These are phyloP conservation scores for Geotrichum restrictum DNA, from an alignment of 1,139 yeast species.

Conservation along the genomic window DNA sequence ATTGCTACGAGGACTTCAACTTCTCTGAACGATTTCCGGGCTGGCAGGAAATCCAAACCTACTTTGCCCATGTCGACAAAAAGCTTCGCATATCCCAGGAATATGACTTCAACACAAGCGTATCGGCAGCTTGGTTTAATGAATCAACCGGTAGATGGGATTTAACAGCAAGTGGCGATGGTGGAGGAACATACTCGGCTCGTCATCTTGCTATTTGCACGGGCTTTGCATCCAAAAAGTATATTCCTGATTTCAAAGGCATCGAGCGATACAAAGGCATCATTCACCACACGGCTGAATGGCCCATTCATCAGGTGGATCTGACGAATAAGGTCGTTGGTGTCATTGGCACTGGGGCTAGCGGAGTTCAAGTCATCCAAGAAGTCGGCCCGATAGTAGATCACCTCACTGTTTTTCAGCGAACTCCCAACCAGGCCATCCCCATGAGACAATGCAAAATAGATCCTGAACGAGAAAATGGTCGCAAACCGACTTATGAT, in stretches of 20 bases:
- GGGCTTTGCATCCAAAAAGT: slow-evolving; percentile 34
- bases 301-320: slow-evolving; percentile 43
- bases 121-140: slow-evolving; percentile 38
- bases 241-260: slow-evolving; percentile 33
- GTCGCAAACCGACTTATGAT: slow-evolving; percentile 21
- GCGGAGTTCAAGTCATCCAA: slow-evolving; percentile 46
- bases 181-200: slow-evolving; percentile 27
- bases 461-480: slow-evolving; percentile 18
- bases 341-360: slow-evolving; percentile 48
- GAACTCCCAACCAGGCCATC: slow-evolving; percentile 32
- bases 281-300: slow-evolving; percentile 49
- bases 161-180: slow-evolving; percentile 29
- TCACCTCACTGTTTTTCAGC: slow-evolving; percentile 31
- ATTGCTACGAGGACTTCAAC: slow-evolving; percentile 47
- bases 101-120: slow-evolving; percentile 37
- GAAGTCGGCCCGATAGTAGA: slow-evolving; percentile 28
- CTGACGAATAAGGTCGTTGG: slow-evolving; percentile 41
- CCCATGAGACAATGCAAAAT: slow-evolving; percentile 30
- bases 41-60: slow-evolving; percentile 49
- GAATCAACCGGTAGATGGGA: slow-evolving; percentile 43
- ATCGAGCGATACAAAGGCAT: slow-evolving; percentile 45
- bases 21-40: slow-evolving; percentile 44
- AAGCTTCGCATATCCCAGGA: slow-evolving; percentile 40
- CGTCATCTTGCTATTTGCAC: slow-evolving; percentile 39
- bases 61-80: slow-evolving; percentile 43